Percentiles rank a stretch among this genome's conserved stretches.
These are phyloP conservation scores for Xylaria hypoxylon DNA, from an alignment of 2,329 filamentous ascomycete genomes.

Conservation along the genomic window DNA sequence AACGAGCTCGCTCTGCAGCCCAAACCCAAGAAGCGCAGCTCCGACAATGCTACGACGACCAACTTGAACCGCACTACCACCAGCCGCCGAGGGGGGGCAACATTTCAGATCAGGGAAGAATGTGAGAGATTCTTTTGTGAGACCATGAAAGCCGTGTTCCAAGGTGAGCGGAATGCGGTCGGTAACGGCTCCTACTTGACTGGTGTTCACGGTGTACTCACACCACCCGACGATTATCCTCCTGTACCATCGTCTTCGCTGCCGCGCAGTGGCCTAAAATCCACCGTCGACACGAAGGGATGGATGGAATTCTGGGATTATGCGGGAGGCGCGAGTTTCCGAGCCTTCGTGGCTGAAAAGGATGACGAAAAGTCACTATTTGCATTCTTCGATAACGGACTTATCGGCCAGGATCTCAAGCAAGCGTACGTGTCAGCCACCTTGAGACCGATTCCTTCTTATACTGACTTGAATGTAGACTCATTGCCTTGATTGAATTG, in stretches of 20 bases:
- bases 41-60: conserved; percentile 44
- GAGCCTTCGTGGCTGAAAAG: conserved; percentile 82
- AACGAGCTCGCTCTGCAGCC: conserved; percentile 74
- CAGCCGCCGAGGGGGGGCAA: conserved; percentile 85
- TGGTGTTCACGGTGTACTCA: conserved; percentile 71
- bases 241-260: conserved; percentile 53
- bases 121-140: conserved; percentile 99
- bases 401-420: conserved; percentile 83
- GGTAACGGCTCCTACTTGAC: conserved; percentile 86
- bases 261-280: conserved; percentile 45
- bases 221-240: conserved; percentile 62
- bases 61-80: conserved; percentile 62
- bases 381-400: conserved; percentile 82
- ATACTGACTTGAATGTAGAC: conserved; percentile 61
- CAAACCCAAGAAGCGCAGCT: conserved; percentile 62
- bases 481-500: conserved; percentile 92
- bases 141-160: conserved; percentile 92
- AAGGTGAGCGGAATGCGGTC: conserved; percentile 88
- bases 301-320: conserved; percentile 90
- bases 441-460: conserved; percentile 10
- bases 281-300: conserved; percentile 60
- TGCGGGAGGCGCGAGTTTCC: conserved; percentile 82
- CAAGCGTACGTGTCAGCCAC: conserved; percentile 71
- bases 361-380: conserved; percentile 80
- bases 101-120: conserved; percentile 97